A percentile compares a stretch with the other conserved stretches of the same genome.
phyloP scores from a whole-genome alignment of 805 yeast species.

The Starmera amethionina region DNA sequence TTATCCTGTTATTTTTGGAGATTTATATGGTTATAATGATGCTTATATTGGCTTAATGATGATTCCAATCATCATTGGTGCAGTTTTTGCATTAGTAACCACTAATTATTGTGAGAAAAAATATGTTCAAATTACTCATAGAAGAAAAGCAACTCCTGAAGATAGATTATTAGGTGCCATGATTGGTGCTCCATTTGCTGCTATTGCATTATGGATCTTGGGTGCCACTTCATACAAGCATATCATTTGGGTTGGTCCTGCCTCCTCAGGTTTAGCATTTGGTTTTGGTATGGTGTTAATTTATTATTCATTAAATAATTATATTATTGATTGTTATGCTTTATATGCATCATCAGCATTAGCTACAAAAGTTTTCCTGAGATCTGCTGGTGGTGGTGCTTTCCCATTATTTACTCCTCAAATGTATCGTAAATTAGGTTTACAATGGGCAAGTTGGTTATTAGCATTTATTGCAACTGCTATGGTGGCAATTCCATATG shows the following conservation, averaged over 20 bases:
- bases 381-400: slow-evolving; percentile 83
- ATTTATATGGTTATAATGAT: slow-evolving; percentile 68
- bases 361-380: slow-evolving; percentile 71
- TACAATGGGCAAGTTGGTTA: slow-evolving; percentile 76
- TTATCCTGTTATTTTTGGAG: slow-evolving; percentile 79
- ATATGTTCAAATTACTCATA: slow-evolving; percentile 42
- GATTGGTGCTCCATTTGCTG: slow-evolving; percentile 78
- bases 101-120: slow-evolving; percentile 64
- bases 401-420: slow-evolving; percentile 76
- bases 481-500: slow-evolving; percentile 65
- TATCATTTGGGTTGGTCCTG: slow-evolving; percentile 73
- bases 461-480: slow-evolving; percentile 70
- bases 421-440: slow-evolving; percentile 65
- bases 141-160: slow-evolving; percentile 63
- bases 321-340: slow-evolving; percentile 85
- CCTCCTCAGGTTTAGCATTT: slow-evolving; percentile 68
- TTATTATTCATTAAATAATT: slow-evolving; percentile 69
- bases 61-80: slow-evolving; percentile 86
- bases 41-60: slow-evolving; percentile 79
- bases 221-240: slow-evolving; percentile 71
- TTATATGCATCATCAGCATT: slow-evolving; percentile 73
- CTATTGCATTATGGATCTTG: slow-evolving; percentile 65
- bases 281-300: slow-evolving; percentile 74
- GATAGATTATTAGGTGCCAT: slow-evolving; percentile 74
- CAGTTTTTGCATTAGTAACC: slow-evolving; percentile 57